Evolutionary conservation across 177 flowering plant species (phyloP).

Genomic region (Vitis hybrid): DNA sequence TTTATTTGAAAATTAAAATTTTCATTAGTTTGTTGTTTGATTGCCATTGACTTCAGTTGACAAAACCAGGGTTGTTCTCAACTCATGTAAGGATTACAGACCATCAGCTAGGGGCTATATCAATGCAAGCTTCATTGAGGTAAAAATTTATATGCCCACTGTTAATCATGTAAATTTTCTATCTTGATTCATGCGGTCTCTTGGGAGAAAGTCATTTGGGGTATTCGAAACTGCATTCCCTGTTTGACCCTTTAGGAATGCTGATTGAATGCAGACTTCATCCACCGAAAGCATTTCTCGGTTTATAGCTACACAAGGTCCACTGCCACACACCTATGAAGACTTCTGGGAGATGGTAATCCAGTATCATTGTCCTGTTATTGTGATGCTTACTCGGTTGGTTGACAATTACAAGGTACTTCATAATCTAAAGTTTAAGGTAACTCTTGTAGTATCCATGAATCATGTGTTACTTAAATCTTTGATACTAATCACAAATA

Average conservation of each 20-base stretch:
- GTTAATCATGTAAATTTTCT: not conserved
- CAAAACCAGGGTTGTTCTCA: slow-evolving; percentile 67
- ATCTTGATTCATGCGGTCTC: not conserved
- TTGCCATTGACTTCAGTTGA: slow-evolving; percentile 61
- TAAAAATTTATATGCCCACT: slow-evolving; percentile 14
- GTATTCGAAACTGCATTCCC: not conserved
- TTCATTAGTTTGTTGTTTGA: not conserved
- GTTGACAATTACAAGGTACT: slow-evolving; percentile 78
- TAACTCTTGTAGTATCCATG: slow-evolving; percentile 4
- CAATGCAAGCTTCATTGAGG: slow-evolving; percentile 88
- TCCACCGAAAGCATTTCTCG: slow-evolving; percentile 49
- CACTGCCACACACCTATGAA: slow-evolving; percentile 81
- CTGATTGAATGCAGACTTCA: slow-evolving; percentile 48
- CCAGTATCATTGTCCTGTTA: slow-evolving; percentile 75
- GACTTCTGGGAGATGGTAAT: slow-evolving; percentile 98
- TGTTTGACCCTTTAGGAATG: slow-evolving; percentile 14
- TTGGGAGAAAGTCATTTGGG: slow-evolving; percentile 2
- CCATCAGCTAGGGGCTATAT: slow-evolving; percentile 74
- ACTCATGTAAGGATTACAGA: slow-evolving; percentile 56
- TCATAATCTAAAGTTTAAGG: slow-evolving; percentile 11
- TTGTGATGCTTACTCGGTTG: slow-evolving; percentile 92
- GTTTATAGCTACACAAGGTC: slow-evolving; percentile 98
- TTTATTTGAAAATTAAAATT: not conserved
- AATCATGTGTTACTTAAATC: not conserved
- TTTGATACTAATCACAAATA: not conserved